These are phyloP conservation scores for Talaromyces ruber DNA, from an alignment of 495 filamentous ascomycete species.

Conservation along the genomic window DNA sequence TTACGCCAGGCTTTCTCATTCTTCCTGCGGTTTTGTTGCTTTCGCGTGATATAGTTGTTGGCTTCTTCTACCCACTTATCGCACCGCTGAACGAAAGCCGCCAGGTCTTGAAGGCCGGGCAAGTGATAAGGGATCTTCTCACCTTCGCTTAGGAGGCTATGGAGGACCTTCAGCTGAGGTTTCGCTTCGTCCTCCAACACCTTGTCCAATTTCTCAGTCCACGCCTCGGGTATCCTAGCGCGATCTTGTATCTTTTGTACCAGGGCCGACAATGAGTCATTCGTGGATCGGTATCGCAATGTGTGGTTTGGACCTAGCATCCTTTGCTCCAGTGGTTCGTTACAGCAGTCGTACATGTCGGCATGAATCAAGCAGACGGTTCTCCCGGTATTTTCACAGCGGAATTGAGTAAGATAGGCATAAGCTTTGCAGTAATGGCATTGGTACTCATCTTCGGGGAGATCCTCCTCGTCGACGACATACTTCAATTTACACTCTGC, in stretches of 20 bases:
- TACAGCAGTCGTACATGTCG: constrained; percentile 72
- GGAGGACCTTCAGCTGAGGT: constrained; percentile 79
- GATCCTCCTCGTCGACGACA: constrained; percentile 58
- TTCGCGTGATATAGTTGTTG: constrained; percentile 91
- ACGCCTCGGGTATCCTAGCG: constrained; percentile 74
- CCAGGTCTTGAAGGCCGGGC: constrained; percentile 71
- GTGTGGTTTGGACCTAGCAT: constrained; percentile 55
- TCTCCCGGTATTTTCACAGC: constrained; percentile 69
- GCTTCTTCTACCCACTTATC: constrained; percentile 99
- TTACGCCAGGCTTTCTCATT: constrained; percentile 88
- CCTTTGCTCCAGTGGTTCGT: constrained; percentile 48
- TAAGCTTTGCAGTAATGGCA: constrained; percentile 90
- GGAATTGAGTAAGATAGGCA: constrained; percentile 83
- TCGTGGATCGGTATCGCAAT: constrained; percentile 65
- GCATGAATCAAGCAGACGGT: constrained; percentile 73
- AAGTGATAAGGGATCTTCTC: constrained; percentile 95
- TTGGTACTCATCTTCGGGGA: constrained; percentile 82
- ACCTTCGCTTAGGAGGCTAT: constrained; percentile 81
- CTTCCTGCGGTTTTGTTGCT: constrained; percentile 97
- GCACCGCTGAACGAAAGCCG: constrained; percentile 85
- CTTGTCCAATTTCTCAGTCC: constrained; percentile 85
- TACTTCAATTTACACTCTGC: constrained; percentile 34
- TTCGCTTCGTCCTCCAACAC: constrained; percentile 71
- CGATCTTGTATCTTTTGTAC: constrained; percentile 78
- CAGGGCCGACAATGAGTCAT: constrained; percentile 55